Base-by-base conservation (phyloP, 2,329 filamentous ascomycete genomes). In the Penicillium italicum region DNA sequence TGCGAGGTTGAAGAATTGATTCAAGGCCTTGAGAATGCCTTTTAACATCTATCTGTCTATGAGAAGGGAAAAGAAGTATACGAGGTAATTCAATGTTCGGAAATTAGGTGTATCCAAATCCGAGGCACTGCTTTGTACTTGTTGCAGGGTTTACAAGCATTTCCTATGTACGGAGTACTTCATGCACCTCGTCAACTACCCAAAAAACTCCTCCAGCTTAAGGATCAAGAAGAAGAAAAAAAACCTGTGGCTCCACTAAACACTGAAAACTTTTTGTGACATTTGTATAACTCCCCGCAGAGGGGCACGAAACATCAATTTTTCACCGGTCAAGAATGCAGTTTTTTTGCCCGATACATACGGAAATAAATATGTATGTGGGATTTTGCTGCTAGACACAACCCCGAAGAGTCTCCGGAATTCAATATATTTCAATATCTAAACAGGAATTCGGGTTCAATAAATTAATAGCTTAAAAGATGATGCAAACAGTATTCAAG, bases 161-260 rank as follows among this genome's bases (percentile, higher is more conserved):
- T 38, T 41, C 44, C 57, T 57, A 52, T 51, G 56, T 49, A n/a
- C n/a, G n/a, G n/a, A n/a, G n/a, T n/a, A 41, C 38, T 60, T 62
- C 45, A 61, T 50, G 59, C 59, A 56, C 43, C 58, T 64, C 58
- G 63, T 65, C 55, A 53, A 63, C 64, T 50, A 66, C 64, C 64
- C 53, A 36, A 33, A 52, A 62, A 55, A 31, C 20, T 52, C 47
- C 42, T 24, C 30, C 30, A 55, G 36, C 63, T 65, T 62, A 65
- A 65, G 59, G 61, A 62, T 38, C 22, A 38, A 51, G 43, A 51
- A 43, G 18, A n/a, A 26, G 36, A 42, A 48, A 57, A 59, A 60
- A 57, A 52, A 61, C 31, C 55, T 54, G 57, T 18, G 24, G 24
- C 58, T 46, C 51, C 54, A 61, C 56, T 55, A 42, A 44, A 56